A percentile compares a stretch with the other conserved stretches of the same genome.
These are phyloP conservation scores for Apiospora aurea DNA, from an alignment of 2,329 filamentous ascomycete species.

Conservation along the genomic window DNA sequence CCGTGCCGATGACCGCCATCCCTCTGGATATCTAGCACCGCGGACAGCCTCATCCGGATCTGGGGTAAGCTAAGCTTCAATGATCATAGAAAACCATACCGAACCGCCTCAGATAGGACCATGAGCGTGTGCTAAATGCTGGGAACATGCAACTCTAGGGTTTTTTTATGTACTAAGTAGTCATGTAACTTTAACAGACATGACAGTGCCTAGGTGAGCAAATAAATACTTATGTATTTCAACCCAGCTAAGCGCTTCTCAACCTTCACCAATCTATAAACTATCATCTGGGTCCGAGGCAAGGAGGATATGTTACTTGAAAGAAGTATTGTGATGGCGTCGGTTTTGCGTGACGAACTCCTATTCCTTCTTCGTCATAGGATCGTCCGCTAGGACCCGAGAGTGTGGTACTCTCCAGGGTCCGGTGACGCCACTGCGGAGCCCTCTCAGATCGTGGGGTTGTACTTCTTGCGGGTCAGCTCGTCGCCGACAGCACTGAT, in stretches of 20 bases:
- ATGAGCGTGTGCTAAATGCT: background rate
- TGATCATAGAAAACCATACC: background rate
- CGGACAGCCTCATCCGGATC: background rate
- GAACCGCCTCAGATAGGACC: background rate
- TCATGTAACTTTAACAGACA: too few relatives aligned
- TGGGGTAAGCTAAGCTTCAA: background rate
- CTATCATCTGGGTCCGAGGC: background rate
- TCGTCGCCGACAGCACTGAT: background rate
- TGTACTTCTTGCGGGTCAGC: conserved; percentile 6
- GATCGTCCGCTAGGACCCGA: conserved; percentile 3
- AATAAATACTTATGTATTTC: too few relatives aligned
- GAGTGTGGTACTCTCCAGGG: background rate
- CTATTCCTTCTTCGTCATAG: background rate
- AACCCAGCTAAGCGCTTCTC: too few relatives aligned
- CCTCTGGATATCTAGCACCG: background rate
- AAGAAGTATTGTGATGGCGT: background rate
- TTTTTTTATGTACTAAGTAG: too few relatives aligned
- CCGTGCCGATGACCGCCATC: background rate
- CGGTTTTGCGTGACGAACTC: background rate
- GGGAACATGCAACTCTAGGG: too few relatives aligned
- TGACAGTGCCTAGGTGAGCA: too few relatives aligned
- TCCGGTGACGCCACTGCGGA: background rate
- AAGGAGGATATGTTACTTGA: background rate
- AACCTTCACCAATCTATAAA: too few relatives aligned
- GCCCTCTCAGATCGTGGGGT: background rate